Conservation (phyloP, 2,329 filamentous ascomycete species). For the Cladophialophora yegresii region DNA sequence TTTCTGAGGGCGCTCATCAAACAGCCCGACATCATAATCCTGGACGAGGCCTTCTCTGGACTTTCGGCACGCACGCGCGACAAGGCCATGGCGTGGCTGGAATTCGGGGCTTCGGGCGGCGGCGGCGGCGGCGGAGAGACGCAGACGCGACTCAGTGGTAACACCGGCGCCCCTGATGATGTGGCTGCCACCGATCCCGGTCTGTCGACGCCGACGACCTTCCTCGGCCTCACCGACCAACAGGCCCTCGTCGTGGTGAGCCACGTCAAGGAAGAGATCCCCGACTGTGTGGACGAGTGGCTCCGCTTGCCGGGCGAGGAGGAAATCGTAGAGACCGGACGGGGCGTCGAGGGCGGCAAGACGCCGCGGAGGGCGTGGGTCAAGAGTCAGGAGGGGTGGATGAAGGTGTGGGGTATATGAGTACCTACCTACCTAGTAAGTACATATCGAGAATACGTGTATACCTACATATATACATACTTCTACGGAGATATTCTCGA, state of each 20-base stretch:
- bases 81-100: constrained; percentile 81
- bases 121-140: no score
- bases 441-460: no score
- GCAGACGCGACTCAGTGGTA: neutral
- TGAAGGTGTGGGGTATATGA: constrained; percentile 34
- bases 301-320: constrained; percentile 67
- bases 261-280: constrained; percentile 87
- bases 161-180: neutral
- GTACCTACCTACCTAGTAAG: no score
- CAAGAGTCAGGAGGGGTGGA: constrained; percentile 33
- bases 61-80: constrained; percentile 82
- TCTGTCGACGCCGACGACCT: no score
- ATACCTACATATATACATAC: neutral
- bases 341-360: constrained; percentile 29
- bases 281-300: constrained; percentile 79
- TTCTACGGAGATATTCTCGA: no score
- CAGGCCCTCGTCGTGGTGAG: constrained; percentile 92
- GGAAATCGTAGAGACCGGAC: constrained; percentile 31
- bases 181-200: no score
- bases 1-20: constrained; percentile 82
- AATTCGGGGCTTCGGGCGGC: constrained; percentile 59
- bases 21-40: constrained; percentile 75
- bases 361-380: constrained; percentile 22
- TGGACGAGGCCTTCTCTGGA: constrained; percentile 85
- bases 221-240: constrained; percentile 65